Base-by-base conservation (phyloP, 108 stramenopile species). In the Cylindrotheca closterium region DNA sequence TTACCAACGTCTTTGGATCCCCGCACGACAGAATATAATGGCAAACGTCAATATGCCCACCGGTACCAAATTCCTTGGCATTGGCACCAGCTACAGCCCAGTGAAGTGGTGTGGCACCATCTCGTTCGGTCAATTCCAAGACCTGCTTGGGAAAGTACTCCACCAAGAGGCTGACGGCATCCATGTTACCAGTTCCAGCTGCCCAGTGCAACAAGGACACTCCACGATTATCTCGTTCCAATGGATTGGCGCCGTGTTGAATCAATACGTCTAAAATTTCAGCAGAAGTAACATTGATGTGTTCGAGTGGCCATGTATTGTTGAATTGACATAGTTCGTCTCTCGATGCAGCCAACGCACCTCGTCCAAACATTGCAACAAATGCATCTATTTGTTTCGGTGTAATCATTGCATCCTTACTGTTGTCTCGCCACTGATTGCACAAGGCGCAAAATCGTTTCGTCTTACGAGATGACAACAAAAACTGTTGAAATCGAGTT, bases 21-120 rank as follows among this genome's bases (percentile, higher is more conserved):
- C 53, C 51, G 26, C 60, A n/a, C 8, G 73, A 56, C 18, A 92
- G 48, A 26, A 88, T 54, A 50, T 79, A 87, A 32, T 65, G 68
- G 53, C 78, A 79, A 1, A 92, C 73, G 24, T 80, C 50, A 32
- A 75, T 47, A 73, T 85, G 78, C 3, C 91, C 91, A 24, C 87
- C 87, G 54, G 58, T 77, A 25, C 88, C 91, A 68, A 92, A 92
- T 61, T 86, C 85, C 51, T 81, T 81, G 7, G 80, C 70, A 48
- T 76, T 88, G 27, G 78, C 82, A 21, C 91, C 91, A 18, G 86
- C 85, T 1, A 80, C 85, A 21, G 87, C 91, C 91, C 91, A 92
- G 65, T 92, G 91, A 17, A 92, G 50, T 0, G 87, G 85, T 28
- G 79, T 83, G 8, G 91, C 91, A 61, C 86, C 82, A 65, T 92